phyloP scores from a whole-genome alignment of 2,329 filamentous ascomycete species.

The Karstenula rhodostoma region DNA sequence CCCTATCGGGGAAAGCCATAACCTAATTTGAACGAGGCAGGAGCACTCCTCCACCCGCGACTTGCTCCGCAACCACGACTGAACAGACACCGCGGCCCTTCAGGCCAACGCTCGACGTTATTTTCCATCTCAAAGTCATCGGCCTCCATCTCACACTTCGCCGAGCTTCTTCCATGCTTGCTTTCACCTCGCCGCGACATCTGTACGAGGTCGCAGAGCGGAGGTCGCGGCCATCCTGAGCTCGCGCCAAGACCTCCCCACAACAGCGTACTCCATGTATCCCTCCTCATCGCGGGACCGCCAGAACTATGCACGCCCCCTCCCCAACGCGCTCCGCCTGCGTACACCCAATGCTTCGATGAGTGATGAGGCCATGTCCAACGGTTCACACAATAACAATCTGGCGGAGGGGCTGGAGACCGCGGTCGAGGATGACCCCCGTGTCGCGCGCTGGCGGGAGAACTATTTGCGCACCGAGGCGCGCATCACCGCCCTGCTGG shows the following conservation, averaged over 20 bases:
- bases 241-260: slow-evolving; percentile 30
- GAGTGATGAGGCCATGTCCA: slow-evolving; percentile 54
- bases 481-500: slow-evolving; percentile 79
- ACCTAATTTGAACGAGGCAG: slow-evolving; percentile 22
- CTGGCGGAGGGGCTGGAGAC: slow-evolving; percentile 51
- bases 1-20: slow-evolving; percentile 9
- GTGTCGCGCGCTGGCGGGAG: slow-evolving; percentile 71
- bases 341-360: slow-evolving; percentile 53
- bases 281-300: slow-evolving; percentile 51
- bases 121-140: slow-evolving; percentile 47
- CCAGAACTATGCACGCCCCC: slow-evolving; percentile 52
- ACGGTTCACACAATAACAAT: slow-evolving; percentile 47
- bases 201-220: slow-evolving; percentile 50
- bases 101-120: slow-evolving; percentile 37
- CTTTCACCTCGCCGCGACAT: slow-evolving; percentile 49
- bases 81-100: slow-evolving; percentile 46
- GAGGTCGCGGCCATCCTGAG: slow-evolving; percentile 12
- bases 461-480: slow-evolving; percentile 80
- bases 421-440: slow-evolving; percentile 56
- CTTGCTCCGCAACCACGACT: slow-evolving; percentile 27
- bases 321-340: slow-evolving; percentile 47
- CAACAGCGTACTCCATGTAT: slow-evolving; percentile 46
- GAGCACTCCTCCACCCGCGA: slow-evolving; percentile 18
- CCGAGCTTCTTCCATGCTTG: slow-evolving; percentile 49
- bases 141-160: slow-evolving; percentile 35